Base-by-base conservation (phyloP, 208 protist species). In the Crithidia brevicula region DNA sequence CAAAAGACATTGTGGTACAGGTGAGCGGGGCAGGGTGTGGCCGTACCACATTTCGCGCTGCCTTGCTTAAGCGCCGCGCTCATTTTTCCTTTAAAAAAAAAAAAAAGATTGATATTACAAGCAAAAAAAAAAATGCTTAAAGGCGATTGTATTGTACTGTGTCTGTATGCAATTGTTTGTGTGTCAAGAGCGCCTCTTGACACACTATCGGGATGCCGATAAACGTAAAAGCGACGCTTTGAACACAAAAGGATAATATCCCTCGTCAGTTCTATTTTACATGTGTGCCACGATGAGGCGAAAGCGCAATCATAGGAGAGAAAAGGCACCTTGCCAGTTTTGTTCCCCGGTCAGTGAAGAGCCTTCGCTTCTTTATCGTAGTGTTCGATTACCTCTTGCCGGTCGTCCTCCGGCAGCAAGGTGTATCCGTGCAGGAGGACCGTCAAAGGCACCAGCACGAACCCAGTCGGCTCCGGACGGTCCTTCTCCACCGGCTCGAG, bases 371-470 rank as follows among this genome's bases (percentile, higher is more conserved):
- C 75, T 18, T 56, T 59, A 31, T 89, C 81, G 68, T 95, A 95
- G 22, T 77, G 73, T 13, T 83, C 74, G 61, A 95, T 86, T 11
- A 95, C 71, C 46, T 82, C 72, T 18, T 82, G 68, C 7, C 87
- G 82, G 42, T 93, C 83, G n/a, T 65, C 67, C 43, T 77, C 72
- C 2, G 88, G 78, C 9, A 96, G 75, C 22, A 96, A 72, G 9
- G 86, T 79, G 73, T 93, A 96, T 22, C 91, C 91, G 54, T 96
- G 84, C 33, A 96, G 77, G 40, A 96, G 56, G 42, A 90, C 74
- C 0, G 74, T 69, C 18, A 96, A 67, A 18, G 91, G 91, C 15
- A 96, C 80, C 16, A 96, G 72, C 20, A 96, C 91, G 69, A 88
- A 96, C 15, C 91, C 91, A 16, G 83, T 82, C 20, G 91, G 88